Base-by-base conservation (phyloP, 805 yeast genomes). In the Zygoascus flipseniorum region DNA sequence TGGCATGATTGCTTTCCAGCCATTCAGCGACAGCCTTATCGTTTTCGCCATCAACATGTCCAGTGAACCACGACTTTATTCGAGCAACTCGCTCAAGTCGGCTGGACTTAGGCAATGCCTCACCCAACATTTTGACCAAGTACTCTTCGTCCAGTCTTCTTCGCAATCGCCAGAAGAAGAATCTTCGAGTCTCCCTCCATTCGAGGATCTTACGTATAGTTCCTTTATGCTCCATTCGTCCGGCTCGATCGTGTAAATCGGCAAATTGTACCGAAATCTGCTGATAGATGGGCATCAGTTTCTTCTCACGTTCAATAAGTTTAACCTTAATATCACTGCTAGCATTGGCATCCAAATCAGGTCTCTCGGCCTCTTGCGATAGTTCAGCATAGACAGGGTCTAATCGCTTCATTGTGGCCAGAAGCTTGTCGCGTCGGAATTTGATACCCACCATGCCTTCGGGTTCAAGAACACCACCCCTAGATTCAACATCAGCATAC, bases 391-490 rank as follows among this genome's bases (percentile, higher is more conserved):
- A 92, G 48, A 77, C 77, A 20, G 79, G 72, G 68, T 93, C 99
- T 59, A 93, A 77, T 72, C 99, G 83, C 58, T 80, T 79, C 95
- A 93, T 95, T 50, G 96, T 89, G n/a, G 81, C 80, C 57, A 89
- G 72, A 60, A 95, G 76, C 73, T 89, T 90, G 69, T 89, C 97
- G 65, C 95, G 86, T 73, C 97, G 85, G 79, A 86, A 93, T 74
- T 93, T 93, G 74, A 93, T 89, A 69, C 98, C 97, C 66, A 95
- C 99, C 90, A 93, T 89, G 71, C 98, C 99, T 68, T 92, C 97
- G 51, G 99, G 98, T 74, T 93, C 99, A 68, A 95, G 77, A 55
- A 93, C 97, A 82, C 99, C 98, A 43, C 89, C 99, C 70, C 99
- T 82, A 10, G 98, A 79, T 52, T 93, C 93, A 50, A 81, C 85